These are phyloP conservation scores for Coemansia sp. DNA, from an alignment of 192 early-diverging fungal genomes.

Conservation along the genomic window DNA sequence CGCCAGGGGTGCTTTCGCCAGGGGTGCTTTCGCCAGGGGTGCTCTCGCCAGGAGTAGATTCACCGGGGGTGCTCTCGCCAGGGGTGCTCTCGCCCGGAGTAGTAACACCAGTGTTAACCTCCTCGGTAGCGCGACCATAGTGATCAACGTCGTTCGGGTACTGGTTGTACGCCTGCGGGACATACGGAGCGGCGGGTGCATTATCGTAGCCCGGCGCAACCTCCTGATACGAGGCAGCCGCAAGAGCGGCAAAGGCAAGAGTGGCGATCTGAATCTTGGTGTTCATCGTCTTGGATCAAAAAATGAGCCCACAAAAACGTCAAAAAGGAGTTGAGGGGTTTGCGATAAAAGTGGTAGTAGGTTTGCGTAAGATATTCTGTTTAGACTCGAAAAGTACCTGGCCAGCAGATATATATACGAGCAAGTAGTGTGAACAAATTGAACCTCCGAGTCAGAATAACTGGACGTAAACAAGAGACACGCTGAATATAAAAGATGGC, in stretches of 20 bases:
- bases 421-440: not conserved
- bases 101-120: slow-evolving; percentile 20
- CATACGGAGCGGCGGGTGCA: slow-evolving; percentile 13
- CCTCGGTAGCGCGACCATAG: slow-evolving; percentile 41
- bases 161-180: slow-evolving; percentile 22
- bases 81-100: slow-evolving; percentile 15
- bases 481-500: slow-evolving; percentile 4
- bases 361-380: not conserved
- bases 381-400: not conserved
- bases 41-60: slow-evolving; percentile 10
- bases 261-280: slow-evolving; percentile 55
- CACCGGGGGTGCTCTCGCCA: slow-evolving; percentile 18
- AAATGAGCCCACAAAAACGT: not conserved
- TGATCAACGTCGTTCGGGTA: slow-evolving; percentile 22
- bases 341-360: not conserved
- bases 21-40: slow-evolving; percentile 5
- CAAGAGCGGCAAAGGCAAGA: slow-evolving; percentile 41
- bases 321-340: not conserved
- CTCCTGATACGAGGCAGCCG: slow-evolving; percentile 45
- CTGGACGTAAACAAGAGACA: not conserved
- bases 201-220: slow-evolving; percentile 18
- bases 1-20: slow-evolving; percentile 8
- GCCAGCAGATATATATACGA: slow-evolving; percentile 12
- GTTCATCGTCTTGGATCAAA: slow-evolving; percentile 20
- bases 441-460: slow-evolving; percentile 6